Conservation (phyloP, 2,329 filamentous ascomycete genomes). For the Aspergillus sp. region DNA sequence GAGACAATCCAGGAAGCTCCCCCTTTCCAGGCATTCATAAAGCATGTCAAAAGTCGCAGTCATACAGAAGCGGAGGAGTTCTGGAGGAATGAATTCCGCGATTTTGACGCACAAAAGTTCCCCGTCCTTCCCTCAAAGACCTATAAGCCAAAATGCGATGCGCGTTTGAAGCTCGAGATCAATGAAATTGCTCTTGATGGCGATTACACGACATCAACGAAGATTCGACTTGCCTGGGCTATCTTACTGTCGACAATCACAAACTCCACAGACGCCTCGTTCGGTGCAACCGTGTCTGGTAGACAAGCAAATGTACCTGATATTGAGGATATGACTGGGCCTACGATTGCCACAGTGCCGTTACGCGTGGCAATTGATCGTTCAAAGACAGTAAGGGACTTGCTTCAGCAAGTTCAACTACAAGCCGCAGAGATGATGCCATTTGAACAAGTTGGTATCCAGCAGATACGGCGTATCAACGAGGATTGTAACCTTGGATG, state of each 20-base stretch:
- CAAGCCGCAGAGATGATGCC: background rate
- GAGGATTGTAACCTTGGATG: background rate
- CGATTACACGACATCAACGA: constrained; percentile 12
- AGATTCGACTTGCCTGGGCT: constrained; percentile 34
- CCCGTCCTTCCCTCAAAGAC: too few species aligned
- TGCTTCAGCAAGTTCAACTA: background rate
- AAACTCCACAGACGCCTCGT: constrained; percentile 31
- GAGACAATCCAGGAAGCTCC: too few species aligned
- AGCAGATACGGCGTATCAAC: constrained; percentile 1
- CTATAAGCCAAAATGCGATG: too few species aligned
- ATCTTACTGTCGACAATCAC: constrained; percentile 28
- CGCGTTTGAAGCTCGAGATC: too few species aligned
- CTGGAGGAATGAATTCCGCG: too few species aligned
- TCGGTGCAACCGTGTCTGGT: constrained; percentile 35
- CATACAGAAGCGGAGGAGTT: too few species aligned
- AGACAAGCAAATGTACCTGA: constrained; percentile 30
- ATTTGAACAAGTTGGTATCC: constrained; percentile 3
- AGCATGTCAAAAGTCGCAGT: too few species aligned
- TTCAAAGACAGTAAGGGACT: background rate
- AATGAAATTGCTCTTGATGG: too few species aligned
- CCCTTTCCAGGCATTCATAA: too few species aligned
- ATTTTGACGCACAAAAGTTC: too few species aligned
- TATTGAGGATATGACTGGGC: constrained; percentile 33
- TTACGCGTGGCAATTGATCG: background rate
- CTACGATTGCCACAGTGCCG: constrained; percentile 30